These are phyloP conservation scores for Mycena galopus DNA, from an alignment of 768 basidiomycete species.

Conservation along the genomic window DNA sequence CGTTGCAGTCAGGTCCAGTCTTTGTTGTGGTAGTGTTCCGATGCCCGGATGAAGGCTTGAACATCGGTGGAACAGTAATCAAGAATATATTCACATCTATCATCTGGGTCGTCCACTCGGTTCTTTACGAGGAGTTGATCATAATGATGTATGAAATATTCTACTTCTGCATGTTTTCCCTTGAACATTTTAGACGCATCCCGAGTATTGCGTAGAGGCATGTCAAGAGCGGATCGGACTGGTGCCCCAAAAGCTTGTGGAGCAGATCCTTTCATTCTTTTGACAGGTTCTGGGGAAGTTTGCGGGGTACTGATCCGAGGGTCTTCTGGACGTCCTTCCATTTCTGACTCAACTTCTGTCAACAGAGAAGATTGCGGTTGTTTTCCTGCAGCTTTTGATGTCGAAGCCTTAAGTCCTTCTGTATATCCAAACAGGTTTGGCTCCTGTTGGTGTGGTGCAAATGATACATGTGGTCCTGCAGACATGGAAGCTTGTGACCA, in stretches of 20 bases:
- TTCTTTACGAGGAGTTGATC: conserved; percentile 8
- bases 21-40: neutral
- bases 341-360: neutral
- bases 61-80: neutral
- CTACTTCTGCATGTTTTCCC: conserved; percentile 17
- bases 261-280: neutral
- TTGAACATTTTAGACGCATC: conserved; percentile 21
- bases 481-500: no score
- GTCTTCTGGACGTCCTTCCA: no score
- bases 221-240: neutral
- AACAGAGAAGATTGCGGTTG: neutral
- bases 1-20: neutral
- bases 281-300: no score
- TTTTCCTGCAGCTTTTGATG: no score
- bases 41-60: neutral
- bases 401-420: no score
- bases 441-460: no score
- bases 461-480: no score
- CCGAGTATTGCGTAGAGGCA: conserved; percentile 13
- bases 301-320: no score
- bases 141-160: conserved; percentile 22
- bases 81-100: conserved; percentile 32
- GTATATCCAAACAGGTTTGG: no score
- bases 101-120: neutral
- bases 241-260: conserved; percentile 2